Percentiles rank a stretch among this genome's conserved stretches.
Conservation (phyloP, 176 grass and related monocot species). For the Juncus inflexus region DNA sequence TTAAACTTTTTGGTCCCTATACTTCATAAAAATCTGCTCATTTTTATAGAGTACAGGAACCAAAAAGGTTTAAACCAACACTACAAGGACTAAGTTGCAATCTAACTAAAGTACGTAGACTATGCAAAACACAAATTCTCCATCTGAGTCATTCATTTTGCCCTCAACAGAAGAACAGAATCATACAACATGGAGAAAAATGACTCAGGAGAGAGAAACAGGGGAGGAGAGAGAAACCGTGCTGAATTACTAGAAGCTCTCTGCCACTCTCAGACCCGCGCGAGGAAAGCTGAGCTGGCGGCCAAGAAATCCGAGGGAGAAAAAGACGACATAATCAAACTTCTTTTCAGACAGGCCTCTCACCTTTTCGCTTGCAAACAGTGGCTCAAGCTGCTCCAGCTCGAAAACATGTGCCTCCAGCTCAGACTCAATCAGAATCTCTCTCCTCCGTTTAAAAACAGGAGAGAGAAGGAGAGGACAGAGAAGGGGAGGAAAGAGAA, state of each 20-base stretch:
- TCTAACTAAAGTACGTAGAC: no score
- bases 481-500: slow-evolving; percentile 33
- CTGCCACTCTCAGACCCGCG: slow-evolving; percentile 83
- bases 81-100: no score
- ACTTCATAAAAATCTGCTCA: no score
- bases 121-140: no score
- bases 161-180: no score
- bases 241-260: slow-evolving; percentile 63
- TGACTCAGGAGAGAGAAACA: not conserved
- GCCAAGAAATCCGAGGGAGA: slow-evolving; percentile 71
- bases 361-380: slow-evolving; percentile 90
- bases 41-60: no score
- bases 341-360: slow-evolving; percentile 73
- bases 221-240: slow-evolving; percentile 28
- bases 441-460: slow-evolving; percentile 18
- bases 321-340: slow-evolving; percentile 81
- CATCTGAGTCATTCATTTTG: no score
- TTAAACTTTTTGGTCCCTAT: no score
- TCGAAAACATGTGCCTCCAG: slow-evolving; percentile 87
- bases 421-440: slow-evolving; percentile 51
- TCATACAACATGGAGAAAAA: no score
- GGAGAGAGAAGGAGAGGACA: slow-evolving; percentile 35
- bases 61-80: no score
- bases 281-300: slow-evolving; percentile 75
- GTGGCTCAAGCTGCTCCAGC: slow-evolving; percentile 79